Base-by-base conservation (phyloP, 768 basidiomycete species). In the Russula dissimulans region DNA sequence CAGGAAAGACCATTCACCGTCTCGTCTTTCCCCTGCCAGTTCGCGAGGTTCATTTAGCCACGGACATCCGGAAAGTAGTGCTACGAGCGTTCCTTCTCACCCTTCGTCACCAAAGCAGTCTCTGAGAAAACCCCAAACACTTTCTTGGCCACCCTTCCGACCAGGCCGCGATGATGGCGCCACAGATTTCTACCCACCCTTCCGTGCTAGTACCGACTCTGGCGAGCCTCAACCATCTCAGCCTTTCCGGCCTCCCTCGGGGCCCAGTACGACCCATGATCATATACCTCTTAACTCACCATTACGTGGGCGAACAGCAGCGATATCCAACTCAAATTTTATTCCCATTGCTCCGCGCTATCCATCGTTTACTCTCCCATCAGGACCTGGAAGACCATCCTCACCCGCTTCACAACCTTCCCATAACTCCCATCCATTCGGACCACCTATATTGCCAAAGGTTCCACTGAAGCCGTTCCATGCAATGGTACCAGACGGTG, bases 81-180 rank as follows among this genome's bases (percentile, higher is more conserved):
- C 56, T 29, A 57, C 51, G 41, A 62, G 39, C 36, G 41, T 47
- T 11, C 50, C 56, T 31, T 57, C 61, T 47, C 46, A 57, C 43
- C 38, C 60, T 11, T 42, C 60, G 17, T 61, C 60, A 54, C 61
- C 61, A 17, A 57, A 43, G 2, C 38, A 57, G 17, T 31, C 56
- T 53, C 17, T 36, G 39, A 53, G 46, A 44, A 62, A 53, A 14
- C 39, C 61, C 5, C 56, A 57, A 17, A 45, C 49, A 54, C n/a
- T 57, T 22, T 53, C 60, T 32, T 62, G 61, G 61, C 61, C 61
- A 5, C 61, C 61, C 4, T 62, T 62, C 41, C 61, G 61, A 31
- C 56, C 60, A 48, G 52, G 45, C 22, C 45, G 34, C 9, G 51
- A 46, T 43, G 60, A 62, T 2, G 32, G 51, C 12, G 5, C 56